Evolutionary conservation across 2,329 filamentous ascomycete genomes (phyloP).

Genomic region (Hypoxylon sp.): DNA sequence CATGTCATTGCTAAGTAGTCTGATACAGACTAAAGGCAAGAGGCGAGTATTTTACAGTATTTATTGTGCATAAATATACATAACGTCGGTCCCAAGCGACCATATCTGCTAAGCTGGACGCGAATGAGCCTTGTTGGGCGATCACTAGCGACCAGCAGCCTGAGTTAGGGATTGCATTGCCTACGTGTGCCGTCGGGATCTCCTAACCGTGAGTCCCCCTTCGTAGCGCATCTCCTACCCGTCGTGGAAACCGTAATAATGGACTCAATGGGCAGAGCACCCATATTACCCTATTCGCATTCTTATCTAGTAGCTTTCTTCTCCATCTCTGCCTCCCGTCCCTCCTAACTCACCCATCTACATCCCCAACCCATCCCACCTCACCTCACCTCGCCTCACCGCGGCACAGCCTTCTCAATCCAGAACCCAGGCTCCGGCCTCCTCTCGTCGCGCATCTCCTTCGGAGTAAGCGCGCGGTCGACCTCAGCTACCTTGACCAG

Average conservation of each 20-base stretch:
- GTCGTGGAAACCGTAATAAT: background rate
- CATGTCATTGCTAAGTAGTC: background rate
- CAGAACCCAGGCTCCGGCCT: constrained; percentile 86
- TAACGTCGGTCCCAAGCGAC: background rate
- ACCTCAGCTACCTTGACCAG: constrained; percentile 88
- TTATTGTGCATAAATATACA: constrained; percentile 26
- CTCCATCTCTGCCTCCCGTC: background rate
- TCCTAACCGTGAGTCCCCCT: background rate
- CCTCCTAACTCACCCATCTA: no score
- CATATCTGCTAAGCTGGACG: background rate
- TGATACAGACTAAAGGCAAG: background rate
- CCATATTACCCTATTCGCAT: background rate
- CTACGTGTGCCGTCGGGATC: background rate
- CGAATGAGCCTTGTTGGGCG: background rate
- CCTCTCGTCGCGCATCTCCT: constrained; percentile 78
- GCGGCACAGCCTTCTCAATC: constrained; percentile 71
- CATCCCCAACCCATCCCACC: background rate
- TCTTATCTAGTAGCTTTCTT: background rate
- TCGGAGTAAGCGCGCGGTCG: constrained; percentile 71
- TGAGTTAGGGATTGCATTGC: background rate
- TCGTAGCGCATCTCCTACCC: background rate
- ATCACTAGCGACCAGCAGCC: background rate
- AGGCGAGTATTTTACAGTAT: constrained; percentile 26
- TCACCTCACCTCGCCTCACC: constrained; percentile 49
- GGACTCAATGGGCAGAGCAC: background rate